Percentiles rank a stretch among this genome's conserved stretches.
Evolutionary conservation across 768 basidiomycete species (phyloP).

Genomic region (Mycena olivaceomarginata): DNA sequence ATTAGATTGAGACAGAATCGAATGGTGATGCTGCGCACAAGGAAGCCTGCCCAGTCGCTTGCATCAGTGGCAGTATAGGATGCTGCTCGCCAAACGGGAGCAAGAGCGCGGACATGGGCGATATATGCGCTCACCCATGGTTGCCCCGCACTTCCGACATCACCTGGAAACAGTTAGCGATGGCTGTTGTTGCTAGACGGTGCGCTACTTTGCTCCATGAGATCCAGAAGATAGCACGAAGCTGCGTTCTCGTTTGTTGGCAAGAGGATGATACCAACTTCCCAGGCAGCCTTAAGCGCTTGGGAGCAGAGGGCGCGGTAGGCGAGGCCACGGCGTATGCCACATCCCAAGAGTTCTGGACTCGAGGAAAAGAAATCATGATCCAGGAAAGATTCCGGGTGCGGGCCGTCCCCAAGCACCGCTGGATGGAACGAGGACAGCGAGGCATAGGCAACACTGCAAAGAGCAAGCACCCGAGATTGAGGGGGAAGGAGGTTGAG

Average conservation of each 20-base stretch:
- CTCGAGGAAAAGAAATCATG: conserved; percentile 18
- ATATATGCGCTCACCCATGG: conserved; percentile 34
- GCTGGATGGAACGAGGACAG: conserved; percentile 29
- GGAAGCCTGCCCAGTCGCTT: conserved; percentile 12
- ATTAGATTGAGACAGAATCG: background rate
- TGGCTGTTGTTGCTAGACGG: background rate
- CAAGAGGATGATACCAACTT: conserved; percentile 26
- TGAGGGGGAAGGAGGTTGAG: conserved; percentile 19
- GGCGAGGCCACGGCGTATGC: background rate
- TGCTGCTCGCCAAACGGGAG: conserved; percentile 18
- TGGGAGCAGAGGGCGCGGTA: conserved; percentile 11
- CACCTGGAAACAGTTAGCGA: background rate
- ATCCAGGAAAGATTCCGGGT: conserved; percentile 15
- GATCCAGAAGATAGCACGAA: conserved; percentile 31
- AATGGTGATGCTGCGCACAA: background rate
- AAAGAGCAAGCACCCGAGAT: conserved; percentile 31
- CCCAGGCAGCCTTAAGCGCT: conserved; percentile 32
- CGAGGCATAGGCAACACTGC: conserved; percentile 27
- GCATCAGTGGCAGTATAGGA: background rate
- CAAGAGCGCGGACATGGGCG: conserved; percentile 14
- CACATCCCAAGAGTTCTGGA: conserved; percentile 1
- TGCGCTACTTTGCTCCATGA: conserved; percentile 23
- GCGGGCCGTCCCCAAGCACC: conserved; percentile 25
- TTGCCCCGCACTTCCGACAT: background rate
- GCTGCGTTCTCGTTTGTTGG: conserved; percentile 34